These are phyloP conservation scores for Pezicula rhizophila DNA, from an alignment of 2,329 filamentous ascomycete genomes.

Conservation along the genomic window DNA sequence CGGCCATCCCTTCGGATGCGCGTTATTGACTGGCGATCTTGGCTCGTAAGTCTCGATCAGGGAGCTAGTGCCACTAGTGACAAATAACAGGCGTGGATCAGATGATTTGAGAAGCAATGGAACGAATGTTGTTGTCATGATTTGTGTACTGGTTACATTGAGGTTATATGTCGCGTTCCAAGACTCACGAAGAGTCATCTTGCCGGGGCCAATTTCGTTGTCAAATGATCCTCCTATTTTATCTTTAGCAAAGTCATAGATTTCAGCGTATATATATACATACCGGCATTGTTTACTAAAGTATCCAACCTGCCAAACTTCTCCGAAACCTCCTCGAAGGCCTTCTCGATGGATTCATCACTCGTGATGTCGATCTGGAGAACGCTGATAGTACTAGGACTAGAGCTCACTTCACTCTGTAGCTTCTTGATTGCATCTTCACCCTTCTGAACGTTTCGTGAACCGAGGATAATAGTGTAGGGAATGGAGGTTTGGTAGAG, in stretches of 20 bases:
- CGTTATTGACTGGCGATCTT: slow-evolving; percentile 12
- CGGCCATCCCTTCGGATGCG: slow-evolving; percentile 33
- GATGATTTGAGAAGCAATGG: slow-evolving; percentile 38
- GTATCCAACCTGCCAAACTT: slow-evolving; percentile 26
- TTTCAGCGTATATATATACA: neutral
- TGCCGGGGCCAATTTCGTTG: slow-evolving; percentile 19
- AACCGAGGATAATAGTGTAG: slow-evolving; percentile 35
- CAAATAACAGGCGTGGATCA: slow-evolving; percentile 40
- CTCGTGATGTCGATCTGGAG: slow-evolving; percentile 28
- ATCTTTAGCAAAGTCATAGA: neutral
- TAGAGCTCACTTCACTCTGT: slow-evolving; percentile 28
- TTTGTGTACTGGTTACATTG: slow-evolving; percentile 36
- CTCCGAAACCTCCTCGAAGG: slow-evolving; percentile 22
- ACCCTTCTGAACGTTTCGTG: slow-evolving; percentile 34
- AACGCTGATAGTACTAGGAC: slow-evolving; percentile 15
- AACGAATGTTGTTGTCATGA: slow-evolving; percentile 29
- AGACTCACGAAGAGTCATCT: slow-evolving; percentile 29
- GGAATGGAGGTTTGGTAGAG: slow-evolving; percentile 8
- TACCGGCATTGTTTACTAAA: slow-evolving; percentile 30
- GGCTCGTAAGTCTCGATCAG: slow-evolving; percentile 25
- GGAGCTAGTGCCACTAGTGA: slow-evolving; percentile 37
- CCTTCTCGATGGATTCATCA: slow-evolving; percentile 27
- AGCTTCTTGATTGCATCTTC: slow-evolving; percentile 31
- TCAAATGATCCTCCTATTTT: slow-evolving; percentile 21
- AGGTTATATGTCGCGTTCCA: slow-evolving; percentile 36